A percentile compares a stretch with the other conserved stretches of the same genome.
phyloP scores from a whole-genome alignment of 2,329 filamentous ascomycete genomes.

The Alternaria infectoria region DNA sequence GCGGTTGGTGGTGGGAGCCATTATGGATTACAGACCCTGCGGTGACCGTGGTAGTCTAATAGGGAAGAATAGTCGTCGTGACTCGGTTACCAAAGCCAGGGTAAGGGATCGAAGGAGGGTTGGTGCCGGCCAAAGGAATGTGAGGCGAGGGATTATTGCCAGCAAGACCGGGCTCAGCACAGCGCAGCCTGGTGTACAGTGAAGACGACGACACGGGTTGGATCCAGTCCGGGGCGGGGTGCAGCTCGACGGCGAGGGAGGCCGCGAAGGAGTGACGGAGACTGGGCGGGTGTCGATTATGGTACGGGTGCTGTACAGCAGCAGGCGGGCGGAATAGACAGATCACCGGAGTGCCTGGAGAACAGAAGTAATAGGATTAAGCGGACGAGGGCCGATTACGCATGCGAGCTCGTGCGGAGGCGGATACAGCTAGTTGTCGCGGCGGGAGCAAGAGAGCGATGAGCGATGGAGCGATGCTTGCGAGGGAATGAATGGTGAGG shows the following conservation, averaged over 20 bases:
- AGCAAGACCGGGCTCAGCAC: constrained; percentile 39
- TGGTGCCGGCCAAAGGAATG: constrained; percentile 53
- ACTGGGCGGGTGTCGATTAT: constrained; percentile 33
- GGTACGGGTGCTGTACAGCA: constrained; percentile 32
- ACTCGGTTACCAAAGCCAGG: constrained; percentile 50
- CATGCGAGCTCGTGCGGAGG: constrained; percentile 35
- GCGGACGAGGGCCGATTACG: constrained; percentile 36
- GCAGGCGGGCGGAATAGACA: constrained; percentile 47
- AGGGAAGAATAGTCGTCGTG: constrained; percentile 35
- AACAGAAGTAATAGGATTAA: constrained; percentile 48
- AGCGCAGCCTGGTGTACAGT: constrained; percentile 31
- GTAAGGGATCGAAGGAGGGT: constrained; percentile 41
- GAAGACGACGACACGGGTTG: constrained; percentile 21
- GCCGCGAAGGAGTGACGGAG: constrained; percentile 38
- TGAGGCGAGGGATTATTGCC: constrained; percentile 44
- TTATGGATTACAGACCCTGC: constrained; percentile 76
- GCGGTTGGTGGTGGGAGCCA: constrained; percentile 77
- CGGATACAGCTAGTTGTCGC: constrained; percentile 17
- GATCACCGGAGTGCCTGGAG: constrained; percentile 44
- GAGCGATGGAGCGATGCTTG: neutral
- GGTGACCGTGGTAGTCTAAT: constrained; percentile 31
- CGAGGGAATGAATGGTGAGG: neutral
- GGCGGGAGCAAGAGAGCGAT: constrained; percentile 13
- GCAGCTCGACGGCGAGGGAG: constrained; percentile 11
- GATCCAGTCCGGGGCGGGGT: constrained; percentile 36